phyloP scores from a whole-genome alignment of 148 eudicot genomes.

The Silene conica region DNA sequence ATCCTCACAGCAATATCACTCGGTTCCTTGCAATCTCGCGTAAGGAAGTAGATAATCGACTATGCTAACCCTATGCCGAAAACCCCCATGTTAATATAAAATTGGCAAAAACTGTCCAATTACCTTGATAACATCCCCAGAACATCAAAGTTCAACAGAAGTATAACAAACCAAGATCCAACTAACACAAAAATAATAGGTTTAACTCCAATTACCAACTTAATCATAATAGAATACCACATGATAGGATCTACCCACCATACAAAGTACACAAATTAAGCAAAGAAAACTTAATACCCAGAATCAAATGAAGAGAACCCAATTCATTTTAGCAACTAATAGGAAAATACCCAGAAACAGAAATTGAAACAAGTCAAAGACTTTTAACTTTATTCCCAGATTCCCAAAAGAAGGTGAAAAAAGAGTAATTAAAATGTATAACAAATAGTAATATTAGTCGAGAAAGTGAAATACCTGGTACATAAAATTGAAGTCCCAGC shows the following conservation, averaged over 20 bases:
- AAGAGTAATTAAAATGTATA: no score
- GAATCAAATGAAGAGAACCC: constrained; percentile 6
- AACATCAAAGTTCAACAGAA: background rate
- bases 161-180: background rate
- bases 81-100: background rate
- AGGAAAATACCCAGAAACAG: constrained; percentile 20
- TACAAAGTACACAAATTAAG: background rate
- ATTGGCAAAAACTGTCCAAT: background rate
- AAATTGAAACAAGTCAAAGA: background rate
- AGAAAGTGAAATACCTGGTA: no score
- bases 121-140: background rate
- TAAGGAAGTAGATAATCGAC: background rate
- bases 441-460: no score
- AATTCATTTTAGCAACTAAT: background rate
- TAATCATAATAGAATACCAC: background rate
- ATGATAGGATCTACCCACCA: constrained; percentile 15
- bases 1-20: background rate
- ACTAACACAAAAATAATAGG: constrained; percentile 8
- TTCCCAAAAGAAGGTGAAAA: background rate
- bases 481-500: no score
- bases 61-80: background rate
- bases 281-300: background rate
- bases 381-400: background rate
- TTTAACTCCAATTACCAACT: background rate
- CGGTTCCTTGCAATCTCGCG: background rate